Base-by-base conservation (phyloP, 2,329 filamentous ascomycete genomes). In the Emmonsia crescens region DNA sequence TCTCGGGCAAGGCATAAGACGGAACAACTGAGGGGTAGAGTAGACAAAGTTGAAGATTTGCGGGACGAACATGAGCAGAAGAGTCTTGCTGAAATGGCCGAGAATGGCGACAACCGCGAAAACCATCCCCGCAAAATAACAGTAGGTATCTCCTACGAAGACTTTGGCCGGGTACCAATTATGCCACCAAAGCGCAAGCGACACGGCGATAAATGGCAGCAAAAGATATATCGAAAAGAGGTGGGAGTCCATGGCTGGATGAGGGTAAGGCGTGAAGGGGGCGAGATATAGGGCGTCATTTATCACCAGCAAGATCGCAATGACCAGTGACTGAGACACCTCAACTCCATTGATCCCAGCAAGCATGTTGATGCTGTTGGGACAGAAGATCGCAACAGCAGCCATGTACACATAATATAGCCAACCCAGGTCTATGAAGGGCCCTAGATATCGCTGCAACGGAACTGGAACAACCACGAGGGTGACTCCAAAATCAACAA, bases 281-380 rank as follows among this genome's bases (percentile, higher is more conserved):
- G 81, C 76, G 57, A 97, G 84, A 76, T 97, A 99, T 66, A 97
- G 82, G 59, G 83, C 80, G 74, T 97, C 94, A 78, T 99, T 99
- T 73, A 91, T 78, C 63, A 88, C 84, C 67, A 99, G 84, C 58
- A 97, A 83, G 60, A 86, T 75, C 31, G 92, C 93, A 72, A 99
- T 90, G 65, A 96, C 89, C 65, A 99, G 80, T 63, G 91, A 96
- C 77, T 99, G 94, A 12, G 89, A 86, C 61, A 97, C 94, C 75
- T 99, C 94, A 73, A 99, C 94, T 61, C 94, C 94, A 75, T 99
- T 99, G 76, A 99, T 90, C n/a, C 94, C 94, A 0, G 94, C 94
- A n/a, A 99, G 81, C 77, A 99, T 99, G 80, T 99, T 99, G 83
- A 99, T 99, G 75, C 91, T 91, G 78, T 99, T 97, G 6, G 94